These are phyloP conservation scores for Saussurea involucrata DNA, from an alignment of 129 eudicot species.

Conservation along the genomic window DNA sequence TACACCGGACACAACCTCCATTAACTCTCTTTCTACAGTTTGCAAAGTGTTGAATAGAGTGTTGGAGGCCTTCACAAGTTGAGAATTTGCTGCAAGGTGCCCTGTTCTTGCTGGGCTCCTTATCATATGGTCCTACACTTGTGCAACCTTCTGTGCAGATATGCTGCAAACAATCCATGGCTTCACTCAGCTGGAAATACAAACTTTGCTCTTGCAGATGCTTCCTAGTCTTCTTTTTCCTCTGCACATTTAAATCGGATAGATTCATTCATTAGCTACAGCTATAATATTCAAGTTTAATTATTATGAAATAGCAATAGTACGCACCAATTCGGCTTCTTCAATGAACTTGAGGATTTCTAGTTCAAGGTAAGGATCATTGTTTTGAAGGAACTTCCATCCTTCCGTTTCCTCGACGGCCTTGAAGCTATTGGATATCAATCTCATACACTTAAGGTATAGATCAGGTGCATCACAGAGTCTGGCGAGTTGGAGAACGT, in stretches of 20 bases:
- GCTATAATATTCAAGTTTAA: background rate
- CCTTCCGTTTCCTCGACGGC: slow-evolving; percentile 78
- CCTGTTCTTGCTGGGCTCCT: slow-evolving; percentile 50
- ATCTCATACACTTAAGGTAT: slow-evolving; percentile 71
- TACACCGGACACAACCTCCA: slow-evolving; percentile 84
- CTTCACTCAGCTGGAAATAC: slow-evolving; percentile 82
- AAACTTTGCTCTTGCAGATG: slow-evolving; percentile 59
- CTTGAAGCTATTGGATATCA: slow-evolving; percentile 53
- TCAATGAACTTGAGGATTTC: slow-evolving; percentile 89
- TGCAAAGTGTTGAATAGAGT: slow-evolving; percentile 70
- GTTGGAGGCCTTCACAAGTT: slow-evolving; percentile 80
- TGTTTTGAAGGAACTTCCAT: slow-evolving; percentile 82
- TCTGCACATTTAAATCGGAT: slow-evolving; percentile 37
- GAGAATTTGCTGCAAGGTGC: slow-evolving; percentile 79
- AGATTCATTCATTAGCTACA: slow-evolving; percentile 8
- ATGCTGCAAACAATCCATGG: slow-evolving; percentile 92
- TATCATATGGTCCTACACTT: slow-evolving; percentile 75
- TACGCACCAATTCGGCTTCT: slow-evolving; percentile 68
- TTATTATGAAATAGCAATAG: background rate
- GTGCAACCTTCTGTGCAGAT: slow-evolving; percentile 96
- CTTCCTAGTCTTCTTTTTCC: slow-evolving; percentile 69
- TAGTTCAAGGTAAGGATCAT: slow-evolving; percentile 84
- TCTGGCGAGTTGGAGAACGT: slow-evolving; percentile 77
- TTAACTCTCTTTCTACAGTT: slow-evolving; percentile 68
- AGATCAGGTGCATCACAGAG: slow-evolving; percentile 91